Percentiles rank a stretch among this genome's conserved stretches.
Conservation (phyloP, 2,329 filamentous ascomycete genomes). For the Claviceps sorghi region DNA sequence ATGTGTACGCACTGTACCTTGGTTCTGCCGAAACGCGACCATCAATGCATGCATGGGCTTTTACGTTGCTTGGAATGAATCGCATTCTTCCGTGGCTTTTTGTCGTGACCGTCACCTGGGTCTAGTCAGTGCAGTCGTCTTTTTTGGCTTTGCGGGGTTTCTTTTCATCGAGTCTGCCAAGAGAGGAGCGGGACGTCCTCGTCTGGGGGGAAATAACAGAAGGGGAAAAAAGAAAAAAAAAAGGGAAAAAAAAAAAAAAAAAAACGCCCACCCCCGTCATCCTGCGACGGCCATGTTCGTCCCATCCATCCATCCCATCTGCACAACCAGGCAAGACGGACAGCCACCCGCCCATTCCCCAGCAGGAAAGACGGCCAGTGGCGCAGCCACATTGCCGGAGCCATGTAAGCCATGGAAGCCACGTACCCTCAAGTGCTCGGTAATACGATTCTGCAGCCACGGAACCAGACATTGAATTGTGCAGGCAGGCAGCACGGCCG, state of each 20-base stretch:
- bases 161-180: too few species aligned
- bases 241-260: too few species aligned
- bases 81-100: not conserved
- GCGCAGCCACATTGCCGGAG: conserved; percentile 2
- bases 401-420: too few species aligned
- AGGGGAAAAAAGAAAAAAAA: too few species aligned
- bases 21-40: not conserved
- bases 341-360: conserved; percentile 1
- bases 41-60: not conserved
- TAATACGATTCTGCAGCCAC: not conserved
- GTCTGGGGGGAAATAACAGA: too few species aligned
- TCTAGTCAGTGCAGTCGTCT: not conserved
- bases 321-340: not conserved
- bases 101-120: not conserved
- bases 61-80: not conserved
- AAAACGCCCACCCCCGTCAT: too few species aligned
- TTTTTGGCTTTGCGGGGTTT: too few species aligned
- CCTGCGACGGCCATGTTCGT: too few species aligned
- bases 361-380: not conserved
- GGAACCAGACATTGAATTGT: conserved; percentile 6
- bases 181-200: not conserved
- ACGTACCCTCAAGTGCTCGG: conserved; percentile 4
- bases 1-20: too few species aligned
- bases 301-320: not conserved
- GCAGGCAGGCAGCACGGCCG: too few species aligned